phyloP scores from a whole-genome alignment of 1,284 basidiomycete species.

The Peniophora sp. region DNA sequence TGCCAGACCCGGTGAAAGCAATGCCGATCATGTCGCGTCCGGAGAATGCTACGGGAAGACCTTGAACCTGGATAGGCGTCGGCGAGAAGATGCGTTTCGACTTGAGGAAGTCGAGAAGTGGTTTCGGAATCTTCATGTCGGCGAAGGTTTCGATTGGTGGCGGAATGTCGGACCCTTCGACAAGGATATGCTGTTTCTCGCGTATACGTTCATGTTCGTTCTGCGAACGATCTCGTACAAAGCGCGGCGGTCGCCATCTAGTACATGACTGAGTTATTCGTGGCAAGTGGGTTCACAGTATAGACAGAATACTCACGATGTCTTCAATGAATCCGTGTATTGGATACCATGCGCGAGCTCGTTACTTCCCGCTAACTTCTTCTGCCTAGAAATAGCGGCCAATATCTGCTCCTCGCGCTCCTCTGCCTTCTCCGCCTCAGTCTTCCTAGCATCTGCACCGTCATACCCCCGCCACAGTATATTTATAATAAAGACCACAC shows the following conservation, averaged over 20 bases:
- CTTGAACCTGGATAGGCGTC: slow-evolving; percentile 96
- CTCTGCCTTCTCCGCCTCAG: slow-evolving; percentile 72
- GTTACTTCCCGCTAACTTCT: slow-evolving; percentile 86
- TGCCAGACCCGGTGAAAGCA: slow-evolving; percentile 66
- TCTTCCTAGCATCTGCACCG: slow-evolving; percentile 74
- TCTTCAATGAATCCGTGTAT: slow-evolving; percentile 82
- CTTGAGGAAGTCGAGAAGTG: slow-evolving; percentile 77
- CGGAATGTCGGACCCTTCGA: slow-evolving; percentile 89
- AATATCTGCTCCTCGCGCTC: slow-evolving; percentile 90
- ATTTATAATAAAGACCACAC: slow-evolving; percentile 13
- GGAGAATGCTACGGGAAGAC: slow-evolving; percentile 90
- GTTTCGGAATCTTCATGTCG: slow-evolving; percentile 96
- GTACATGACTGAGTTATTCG: no score
- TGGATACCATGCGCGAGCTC: slow-evolving; percentile 91
- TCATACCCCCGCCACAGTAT: slow-evolving; percentile 6
- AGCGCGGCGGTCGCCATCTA: slow-evolving; percentile 86
- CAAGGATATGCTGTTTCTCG: slow-evolving; percentile 87
- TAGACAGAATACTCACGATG: slow-evolving; percentile 47
- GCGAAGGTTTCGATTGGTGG: slow-evolving; percentile 80
- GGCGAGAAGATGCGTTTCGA: slow-evolving; percentile 81
- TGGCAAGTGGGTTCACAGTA: slow-evolving; percentile 6
- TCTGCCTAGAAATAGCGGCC: slow-evolving; percentile 83
- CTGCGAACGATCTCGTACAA: slow-evolving; percentile 64
- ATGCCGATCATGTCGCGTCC: slow-evolving; percentile 96
- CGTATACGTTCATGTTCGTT: slow-evolving; percentile 72